Percentiles rank a stretch among this genome's conserved stretches.
Conservation (phyloP, 1,284 basidiomycete species). For the Austropuccinia psidii region DNA sequence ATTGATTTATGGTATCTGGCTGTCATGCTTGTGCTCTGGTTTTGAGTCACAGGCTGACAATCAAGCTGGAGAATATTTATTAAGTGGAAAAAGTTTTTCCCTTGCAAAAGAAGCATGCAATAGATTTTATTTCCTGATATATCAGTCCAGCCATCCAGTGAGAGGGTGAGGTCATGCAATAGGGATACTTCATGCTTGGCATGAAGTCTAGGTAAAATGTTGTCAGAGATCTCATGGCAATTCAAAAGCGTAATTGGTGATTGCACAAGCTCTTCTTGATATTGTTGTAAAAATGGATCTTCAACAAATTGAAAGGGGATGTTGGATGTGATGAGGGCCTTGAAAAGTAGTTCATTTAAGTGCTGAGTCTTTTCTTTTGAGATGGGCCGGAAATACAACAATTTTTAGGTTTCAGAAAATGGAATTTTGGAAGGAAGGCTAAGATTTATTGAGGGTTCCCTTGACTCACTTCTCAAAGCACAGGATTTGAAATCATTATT, state of each 20-base stretch:
- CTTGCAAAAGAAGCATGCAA: too few species aligned
- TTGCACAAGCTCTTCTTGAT: background rate
- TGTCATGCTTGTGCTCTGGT: too few species aligned
- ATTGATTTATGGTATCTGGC: too few species aligned
- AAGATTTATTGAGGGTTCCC: too few species aligned
- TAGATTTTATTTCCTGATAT: background rate
- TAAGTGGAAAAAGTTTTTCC: too few species aligned
- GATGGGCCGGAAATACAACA: background rate
- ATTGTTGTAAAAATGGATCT: slow-evolving; percentile 14
- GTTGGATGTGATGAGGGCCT: slow-evolving; percentile 7
- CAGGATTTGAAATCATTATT: too few species aligned
- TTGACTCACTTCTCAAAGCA: too few species aligned
- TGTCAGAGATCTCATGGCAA: background rate
- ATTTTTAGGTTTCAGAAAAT: too few species aligned
- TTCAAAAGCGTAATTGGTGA: background rate
- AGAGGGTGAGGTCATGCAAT: background rate
- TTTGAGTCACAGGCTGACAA: too few species aligned
- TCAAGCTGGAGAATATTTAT: too few species aligned
- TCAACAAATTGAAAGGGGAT: background rate
- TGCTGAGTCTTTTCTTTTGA: background rate
- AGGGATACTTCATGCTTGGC: background rate
- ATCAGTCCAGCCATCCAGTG: slow-evolving; percentile 17
- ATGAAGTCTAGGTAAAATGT: slow-evolving; percentile 6
- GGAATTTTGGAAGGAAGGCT: too few species aligned
- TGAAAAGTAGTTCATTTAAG: background rate